Base-by-base conservation (phyloP, 192 early-diverging fungal genomes). In the Coemansia sp. region DNA sequence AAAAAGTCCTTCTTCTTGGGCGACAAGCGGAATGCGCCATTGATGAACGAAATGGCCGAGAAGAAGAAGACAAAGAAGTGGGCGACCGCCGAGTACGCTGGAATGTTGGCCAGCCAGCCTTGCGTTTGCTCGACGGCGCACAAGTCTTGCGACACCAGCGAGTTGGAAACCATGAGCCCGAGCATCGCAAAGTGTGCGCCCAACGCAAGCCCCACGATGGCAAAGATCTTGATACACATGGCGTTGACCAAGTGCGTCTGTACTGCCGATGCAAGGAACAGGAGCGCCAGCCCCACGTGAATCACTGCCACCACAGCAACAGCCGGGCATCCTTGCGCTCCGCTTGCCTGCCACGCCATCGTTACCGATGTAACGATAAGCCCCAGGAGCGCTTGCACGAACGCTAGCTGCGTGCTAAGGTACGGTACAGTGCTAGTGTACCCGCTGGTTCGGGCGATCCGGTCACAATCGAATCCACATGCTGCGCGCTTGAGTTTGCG, bases 141-240 rank as follows among this genome's bases (percentile, higher is more conserved):
- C 39, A 1, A 14, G 0, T 41, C 39, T 14, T 41, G 39, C 9
- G 39, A 41, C 39, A 41, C 39, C 12, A 18, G 33, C 36, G 39
- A 14, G 20, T 55, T 30, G 12, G 58, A 6, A 0, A 70, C 7
- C 2, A 49, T 44, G 16, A 76, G 43, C 1, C 64, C 74, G 2
- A 71, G 53, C 39, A 71, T 63, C 18, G 38, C 18, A 23, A 64
- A 71, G 23, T 76, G 68, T 11, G 61, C 64, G 7, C 60, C 58
- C 4, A 76, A 33, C 9, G 64, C 74, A 2, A 63, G n/a, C 12
- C 16, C 48, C 36, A 76, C 55, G 45, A 76, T 76, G 15, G 73
- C 33, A 18, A 79, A 79, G 34, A 66, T 71, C 51, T 79, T 79
- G 60, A 73, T 55, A 51, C 72, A 79, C 56, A 36, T 43, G 15